Base-by-base conservation (phyloP, 2,329 filamentous ascomycete genomes). In the Talaromyces sp. region DNA sequence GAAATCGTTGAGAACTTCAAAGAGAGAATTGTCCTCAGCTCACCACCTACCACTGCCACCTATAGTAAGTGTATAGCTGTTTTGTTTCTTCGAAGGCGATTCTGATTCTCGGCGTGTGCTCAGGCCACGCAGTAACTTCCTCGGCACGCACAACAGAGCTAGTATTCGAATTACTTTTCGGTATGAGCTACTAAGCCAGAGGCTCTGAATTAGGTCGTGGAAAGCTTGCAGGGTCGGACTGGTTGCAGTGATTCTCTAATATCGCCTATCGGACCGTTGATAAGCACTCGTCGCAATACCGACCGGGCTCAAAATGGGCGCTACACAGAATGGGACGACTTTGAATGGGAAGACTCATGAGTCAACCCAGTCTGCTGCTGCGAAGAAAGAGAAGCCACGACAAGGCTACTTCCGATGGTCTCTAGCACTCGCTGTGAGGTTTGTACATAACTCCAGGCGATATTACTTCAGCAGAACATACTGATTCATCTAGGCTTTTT, bases 401-500 rank as follows among this genome's bases (percentile, higher is more conserved):
- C 69, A 63, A 56, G 69, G 70, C 58, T 67, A 71, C 33, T 37
- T 77, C 17, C 71, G 74, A 41, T 78, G 77, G 77, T 74, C 73
- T 25, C 37, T 77, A 39, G 75, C 75, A 27, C 63, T 78, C 61
- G 59, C 75, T 27, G 72, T 75, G 59, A 74, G 77, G 77, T 79
- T 72, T 63, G 76, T 68, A 58, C n/a, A 3, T 33, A 35, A 58
- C 17, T 17, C 19, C 17, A 9, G 31, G 33, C 37, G 10, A 31
- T 13, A 41, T 52, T 17, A 31, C 22, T 13, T 27, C 17, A 45
- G 25, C 45, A 9, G 27, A 17, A 17, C 37, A 56, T 65, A 22
- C 33, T 63, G 31, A 57, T 31, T 31, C 45, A 56, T 62, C 57
- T 67, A 94, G 94, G 73, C 77, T 97, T 52, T 77, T 89, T 65